Base-by-base conservation (phyloP, 2,329 filamentous ascomycete genomes). In the Exophiala bonariae region DNA sequence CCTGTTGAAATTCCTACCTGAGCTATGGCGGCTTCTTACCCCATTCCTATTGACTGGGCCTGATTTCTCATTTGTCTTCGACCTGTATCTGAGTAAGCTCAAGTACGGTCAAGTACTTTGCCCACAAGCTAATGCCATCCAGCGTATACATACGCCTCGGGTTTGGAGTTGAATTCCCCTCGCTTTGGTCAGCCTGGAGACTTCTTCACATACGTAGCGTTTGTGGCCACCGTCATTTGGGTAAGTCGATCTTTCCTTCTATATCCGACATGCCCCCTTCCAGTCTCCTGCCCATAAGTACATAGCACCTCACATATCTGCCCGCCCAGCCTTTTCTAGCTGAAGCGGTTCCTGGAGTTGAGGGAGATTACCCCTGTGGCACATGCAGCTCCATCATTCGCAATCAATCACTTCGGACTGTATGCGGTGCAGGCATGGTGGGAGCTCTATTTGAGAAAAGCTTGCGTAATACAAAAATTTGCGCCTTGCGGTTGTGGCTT, bases 281-380 rank as follows among this genome's bases (percentile, higher is more conserved):
- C 43, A 43, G 53, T 55, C 38, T 28, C 44, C 50, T 41, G 32
- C 41, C 32, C 48, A 34, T 40, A 30, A 44, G 14, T 42, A 42
- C 56, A 26, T 48, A 49, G 53, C 66, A 81, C 81, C 82, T 84
- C 81, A 73, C 73, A 78, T 83, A 87, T 87, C 85, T 89, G 85
- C 85, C 85, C 85, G 85, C 79, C 81, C 85, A 87, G 85, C 78
- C 64, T 42, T 59, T 63, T 71, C 79, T 85, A 81, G 76, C 84
- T 87, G 84, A 85, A 78, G 69, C 85, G 85, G 85, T 89, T 89
- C 85, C 85, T 89, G 84, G 75, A 87, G 83, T 71, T 76, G 85
- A 89, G 85, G 85, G 78, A 89, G 84, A 89, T 81, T 75, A 80
- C 82, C 85, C 83, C 79, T 81, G 75, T 79, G 78, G 75, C 76